Percentiles rank a stretch among this genome's conserved stretches.
Conservation (phyloP, 2,329 filamentous ascomycete genomes). For the Gyromitra esculenta region DNA sequence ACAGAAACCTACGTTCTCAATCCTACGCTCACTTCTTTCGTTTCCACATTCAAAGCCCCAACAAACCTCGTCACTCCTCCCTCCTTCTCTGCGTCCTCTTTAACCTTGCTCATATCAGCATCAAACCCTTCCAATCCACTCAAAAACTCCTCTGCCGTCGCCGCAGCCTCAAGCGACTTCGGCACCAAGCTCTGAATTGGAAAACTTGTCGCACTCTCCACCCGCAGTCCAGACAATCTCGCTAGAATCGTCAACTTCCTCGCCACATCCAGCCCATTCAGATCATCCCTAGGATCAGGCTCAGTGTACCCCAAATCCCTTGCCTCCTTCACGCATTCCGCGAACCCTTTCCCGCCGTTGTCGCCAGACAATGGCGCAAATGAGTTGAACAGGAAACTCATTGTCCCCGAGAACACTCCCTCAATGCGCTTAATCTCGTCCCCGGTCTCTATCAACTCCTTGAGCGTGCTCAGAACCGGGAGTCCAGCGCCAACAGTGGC, state of each 20-base stretch:
- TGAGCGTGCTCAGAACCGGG: conserved; percentile 90
- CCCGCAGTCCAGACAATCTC: conserved; percentile 79
- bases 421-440: conserved; percentile 92
- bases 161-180: conserved; percentile 78
- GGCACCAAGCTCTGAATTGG: conserved; percentile 95
- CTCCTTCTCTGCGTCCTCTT: conserved; percentile 82
- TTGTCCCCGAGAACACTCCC: conserved; percentile 96
- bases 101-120: conserved; percentile 85
- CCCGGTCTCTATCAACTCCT: conserved; percentile 92
- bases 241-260: conserved; percentile 95
- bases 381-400: conserved; percentile 98
- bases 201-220: conserved; percentile 86
- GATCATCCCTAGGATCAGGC: conserved; percentile 84
- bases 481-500: conserved; percentile 92
- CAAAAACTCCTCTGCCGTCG: conserved; percentile 86
- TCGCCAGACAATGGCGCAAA: conserved; percentile 81
- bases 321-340: conserved; percentile 87
- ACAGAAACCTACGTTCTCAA: conserved; percentile 75
- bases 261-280: conserved; percentile 91
- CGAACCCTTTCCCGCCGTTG: conserved; percentile 79
- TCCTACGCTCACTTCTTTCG: conserved; percentile 86
- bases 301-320: conserved; percentile 94
- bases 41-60: conserved; percentile 87
- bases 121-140: conserved; percentile 82
- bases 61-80: conserved; percentile 95